Evolutionary conservation across 2,329 filamentous ascomycete species (phyloP), one percentile per base, ranked within the genome.

Genomic region (Rhynchosporium graminicola): DNA sequence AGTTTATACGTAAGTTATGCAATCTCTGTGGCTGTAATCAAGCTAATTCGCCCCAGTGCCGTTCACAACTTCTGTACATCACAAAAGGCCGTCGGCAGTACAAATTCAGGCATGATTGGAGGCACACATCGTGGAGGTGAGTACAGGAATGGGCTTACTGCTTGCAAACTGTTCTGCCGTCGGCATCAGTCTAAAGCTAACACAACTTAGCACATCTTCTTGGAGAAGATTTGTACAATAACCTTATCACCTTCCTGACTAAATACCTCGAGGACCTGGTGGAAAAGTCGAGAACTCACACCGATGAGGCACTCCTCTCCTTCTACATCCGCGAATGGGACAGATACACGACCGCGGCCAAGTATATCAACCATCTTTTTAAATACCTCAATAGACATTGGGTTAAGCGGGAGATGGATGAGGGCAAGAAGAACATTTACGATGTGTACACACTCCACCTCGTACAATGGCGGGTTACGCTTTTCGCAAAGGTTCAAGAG

Each of bases 51-150:
- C 57, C 56, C 60, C 75, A 93, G 83, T 59, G 92, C 93, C 65
- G 95, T 99, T 56, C 95, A 99, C 80, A 97, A 99, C 80, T 99
- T 99, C 77, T 99, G 95, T 77, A 99, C 95, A 61, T 97, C 95
- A 29, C 95, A 98, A 77, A 98, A 98, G 76, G 92, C 92, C 0
- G 87, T 93, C 50, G 84, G 85, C n/a, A 81, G 84, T 58, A 78
- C 77, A 13, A 75, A 74, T 29, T 65, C 69, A 68, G 77, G 76
- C 33, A 74, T 74, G 68, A 77, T 82, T 42, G 80, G 80, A 45
- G 79, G 78, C 38, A 84, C 85, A 67, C 88, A 91, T 75, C 82
- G 89, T 66, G 92, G 92, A 76, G 91, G 91, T 87, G 80, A 51
- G 76, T 68, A 48, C 38, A 10, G 38, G 6, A 29, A 20, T 38